Evolutionary conservation across 305 asterid species (phyloP).

Genomic region (Fraxinus ornus): DNA sequence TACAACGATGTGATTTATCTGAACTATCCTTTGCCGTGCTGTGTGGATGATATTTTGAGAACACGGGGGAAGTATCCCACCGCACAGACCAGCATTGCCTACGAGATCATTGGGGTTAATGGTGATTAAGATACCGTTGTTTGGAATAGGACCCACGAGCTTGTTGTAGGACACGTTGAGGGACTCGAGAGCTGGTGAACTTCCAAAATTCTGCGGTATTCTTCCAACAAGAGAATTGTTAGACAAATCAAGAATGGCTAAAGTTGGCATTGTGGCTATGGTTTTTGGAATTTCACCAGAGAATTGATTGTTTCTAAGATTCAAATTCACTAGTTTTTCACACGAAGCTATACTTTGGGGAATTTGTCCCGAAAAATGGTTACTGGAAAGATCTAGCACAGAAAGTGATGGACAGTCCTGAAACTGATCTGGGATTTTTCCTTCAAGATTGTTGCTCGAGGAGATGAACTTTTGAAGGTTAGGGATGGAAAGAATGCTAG

Average conservation of each 20-base stretch:
- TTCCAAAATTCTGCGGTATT: constrained; percentile 63
- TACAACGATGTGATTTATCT: constrained; percentile 37
- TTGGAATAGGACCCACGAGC: constrained; percentile 73
- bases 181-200: constrained; percentile 67
- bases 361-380: constrained; percentile 55
- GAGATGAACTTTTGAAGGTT: constrained; percentile 59
- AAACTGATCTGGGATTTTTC: constrained; percentile 62
- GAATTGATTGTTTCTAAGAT: constrained; percentile 50
- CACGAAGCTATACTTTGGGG: constrained; percentile 76
- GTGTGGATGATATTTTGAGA: constrained; percentile 26
- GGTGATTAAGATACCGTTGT: constrained; percentile 50
- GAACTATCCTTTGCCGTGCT: constrained; percentile 33
- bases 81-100: constrained; percentile 74
- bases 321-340: constrained; percentile 51
- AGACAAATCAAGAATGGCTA: constrained; percentile 66
- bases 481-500: constrained; percentile 51
- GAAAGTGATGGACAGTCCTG: constrained; percentile 64
- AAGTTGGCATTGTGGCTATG: constrained; percentile 56
- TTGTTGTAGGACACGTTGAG: constrained; percentile 64
- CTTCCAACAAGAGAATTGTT: constrained; percentile 61
- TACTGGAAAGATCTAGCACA: constrained; percentile 57
- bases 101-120: constrained; percentile 55
- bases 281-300: constrained; percentile 64
- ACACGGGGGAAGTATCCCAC: constrained; percentile 63
- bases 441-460: constrained; percentile 53